A percentile compares a stretch with the other conserved stretches of the same genome.
These are phyloP conservation scores for Hypholoma sublateritium DNA, from an alignment of 768 basidiomycete species.

Conservation along the genomic window DNA sequence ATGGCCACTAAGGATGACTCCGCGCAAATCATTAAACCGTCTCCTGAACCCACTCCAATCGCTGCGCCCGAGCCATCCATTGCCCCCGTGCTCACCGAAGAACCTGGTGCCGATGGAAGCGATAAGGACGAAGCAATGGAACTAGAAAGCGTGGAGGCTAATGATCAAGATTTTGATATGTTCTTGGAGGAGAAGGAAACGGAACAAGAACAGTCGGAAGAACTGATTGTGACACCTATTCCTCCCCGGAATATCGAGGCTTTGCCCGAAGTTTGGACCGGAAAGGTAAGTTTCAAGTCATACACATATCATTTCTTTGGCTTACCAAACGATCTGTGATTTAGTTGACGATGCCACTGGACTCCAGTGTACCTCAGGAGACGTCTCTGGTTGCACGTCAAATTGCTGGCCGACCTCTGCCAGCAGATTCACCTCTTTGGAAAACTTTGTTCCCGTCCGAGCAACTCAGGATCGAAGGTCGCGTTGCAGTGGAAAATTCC, in stretches of 20 bases:
- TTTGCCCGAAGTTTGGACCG: conserved; percentile 68
- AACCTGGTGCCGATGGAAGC: conserved; percentile 27
- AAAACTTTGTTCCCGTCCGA: conserved; percentile 71
- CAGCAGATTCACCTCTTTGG: conserved; percentile 65
- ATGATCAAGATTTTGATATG: conserved; percentile 87
- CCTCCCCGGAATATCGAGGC: conserved; percentile 43
- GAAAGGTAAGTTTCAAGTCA: conserved; percentile 52
- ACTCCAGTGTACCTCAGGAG: conserved; percentile 67
- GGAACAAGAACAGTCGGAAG: conserved; percentile 27
- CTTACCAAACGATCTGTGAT: not conserved
- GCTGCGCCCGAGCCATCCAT: conserved; percentile 9
- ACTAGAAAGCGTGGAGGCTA: conserved; percentile 52
- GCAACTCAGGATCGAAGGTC: conserved; percentile 76
- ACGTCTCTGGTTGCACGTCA: conserved; percentile 71
- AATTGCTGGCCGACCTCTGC: conserved; percentile 70
- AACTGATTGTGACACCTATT: conserved; percentile 43
- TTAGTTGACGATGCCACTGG: conserved; percentile 80
- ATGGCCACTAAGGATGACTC: conserved; percentile 41
- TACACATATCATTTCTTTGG: not conserved
- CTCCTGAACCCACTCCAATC: conserved; percentile 3
- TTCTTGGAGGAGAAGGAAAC: conserved; percentile 68
- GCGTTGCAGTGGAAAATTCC: conserved; percentile 77
- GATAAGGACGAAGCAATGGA: conserved; percentile 47
- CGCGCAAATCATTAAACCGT: conserved; percentile 9
- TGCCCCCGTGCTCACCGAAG: conserved; percentile 12